phyloP scores from a whole-genome alignment of 495 filamentous ascomycete species.

The Talaromyces proteolyticus region DNA sequence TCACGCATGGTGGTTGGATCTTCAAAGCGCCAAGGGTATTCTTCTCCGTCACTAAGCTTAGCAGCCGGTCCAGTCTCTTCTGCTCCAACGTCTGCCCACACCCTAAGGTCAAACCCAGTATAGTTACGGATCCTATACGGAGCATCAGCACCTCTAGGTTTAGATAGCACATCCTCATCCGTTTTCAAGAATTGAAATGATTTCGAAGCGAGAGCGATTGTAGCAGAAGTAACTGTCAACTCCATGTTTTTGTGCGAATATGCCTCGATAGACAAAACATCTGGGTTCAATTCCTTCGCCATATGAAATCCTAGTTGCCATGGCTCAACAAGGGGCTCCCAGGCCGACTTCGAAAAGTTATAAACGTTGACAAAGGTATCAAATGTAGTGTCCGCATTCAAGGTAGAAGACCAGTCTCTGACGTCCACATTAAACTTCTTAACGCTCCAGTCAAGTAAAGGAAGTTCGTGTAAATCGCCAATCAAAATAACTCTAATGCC shows the following conservation, averaged over 20 bases:
- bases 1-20: constrained; percentile 92
- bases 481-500: constrained; percentile 93
- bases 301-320: constrained; percentile 92
- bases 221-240: constrained; percentile 86
- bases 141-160: constrained; percentile 85
- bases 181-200: constrained; percentile 84
- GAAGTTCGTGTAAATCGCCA: constrained; percentile 90
- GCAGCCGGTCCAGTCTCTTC: constrained; percentile 60
- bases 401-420: constrained; percentile 81
- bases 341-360: constrained; percentile 97
- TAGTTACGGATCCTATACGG: constrained; percentile 93
- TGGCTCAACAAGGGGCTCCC: constrained; percentile 94
- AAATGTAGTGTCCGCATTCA: constrained; percentile 82
- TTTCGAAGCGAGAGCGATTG: constrained; percentile 88
- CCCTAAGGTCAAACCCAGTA: constrained; percentile 82
- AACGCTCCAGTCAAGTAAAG: constrained; percentile 88
- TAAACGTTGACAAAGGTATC: constrained; percentile 95
- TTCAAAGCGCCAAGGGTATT: constrained; percentile 93
- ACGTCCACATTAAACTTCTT: constrained; percentile 81
- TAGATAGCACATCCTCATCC: constrained; percentile 89
- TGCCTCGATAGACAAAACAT: constrained; percentile 74
- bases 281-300: constrained; percentile 68
- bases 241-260: constrained; percentile 87
- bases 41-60: constrained; percentile 84
- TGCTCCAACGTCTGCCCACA: constrained; percentile 69